phyloP scores from a whole-genome alignment of 116 monocot species.

The Dioscorea cayenensis region DNA sequence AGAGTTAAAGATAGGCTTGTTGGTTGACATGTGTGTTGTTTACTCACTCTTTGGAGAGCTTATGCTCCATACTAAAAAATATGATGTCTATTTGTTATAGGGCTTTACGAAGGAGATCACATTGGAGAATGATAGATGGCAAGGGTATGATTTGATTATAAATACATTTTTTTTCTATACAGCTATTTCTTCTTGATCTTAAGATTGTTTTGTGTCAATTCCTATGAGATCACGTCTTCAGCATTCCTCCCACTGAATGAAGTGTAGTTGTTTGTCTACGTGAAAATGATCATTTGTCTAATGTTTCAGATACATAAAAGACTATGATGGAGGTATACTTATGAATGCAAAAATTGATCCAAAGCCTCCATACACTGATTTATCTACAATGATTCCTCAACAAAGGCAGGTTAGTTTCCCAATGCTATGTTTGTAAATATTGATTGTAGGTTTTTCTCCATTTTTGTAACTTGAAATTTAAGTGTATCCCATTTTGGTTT shows the following conservation, averaged over 20 bases:
- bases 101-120: constrained; percentile 97
- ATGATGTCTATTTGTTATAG: constrained; percentile 28
- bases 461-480: too few species aligned
- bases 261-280: background rate
- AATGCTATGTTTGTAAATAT: background rate
- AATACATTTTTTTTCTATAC: background rate
- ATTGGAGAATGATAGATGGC: constrained; percentile 95
- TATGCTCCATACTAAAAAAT: background rate
- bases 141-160: constrained; percentile 58
- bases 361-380: constrained; percentile 89
- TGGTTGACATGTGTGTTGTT: background rate
- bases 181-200: too few species aligned
- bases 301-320: constrained; percentile 67
- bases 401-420: constrained; percentile 75
- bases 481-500: too few species aligned
- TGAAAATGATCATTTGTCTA: background rate
- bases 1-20: too few species aligned
- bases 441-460: too few species aligned
- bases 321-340: constrained; percentile 94
- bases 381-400: constrained; percentile 92
- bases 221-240: too few species aligned
- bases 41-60: background rate
- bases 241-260: too few species aligned
- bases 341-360: constrained; percentile 96
- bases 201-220: too few species aligned